These are phyloP conservation scores for Ceratobasidium theobromae DNA, from an alignment of 1,284 basidiomycete genomes.

Conservation along the genomic window DNA sequence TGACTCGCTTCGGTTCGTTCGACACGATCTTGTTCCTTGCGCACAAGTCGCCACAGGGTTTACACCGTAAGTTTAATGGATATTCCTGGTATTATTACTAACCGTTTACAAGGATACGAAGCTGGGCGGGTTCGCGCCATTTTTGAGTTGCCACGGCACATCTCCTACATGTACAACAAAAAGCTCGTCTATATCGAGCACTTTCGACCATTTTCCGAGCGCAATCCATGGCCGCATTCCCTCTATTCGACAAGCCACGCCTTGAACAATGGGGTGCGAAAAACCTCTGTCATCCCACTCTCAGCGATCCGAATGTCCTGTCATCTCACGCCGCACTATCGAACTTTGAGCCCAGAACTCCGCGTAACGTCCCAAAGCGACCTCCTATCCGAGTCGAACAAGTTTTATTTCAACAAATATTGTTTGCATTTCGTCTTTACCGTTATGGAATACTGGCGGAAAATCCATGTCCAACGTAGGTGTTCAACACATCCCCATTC, in stretches of 20 bases:
- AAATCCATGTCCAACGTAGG: too few species aligned
- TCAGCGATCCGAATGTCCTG: not conserved
- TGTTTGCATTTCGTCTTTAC: not conserved
- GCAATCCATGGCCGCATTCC: not conserved
- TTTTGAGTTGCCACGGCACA: not conserved
- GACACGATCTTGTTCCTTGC: not conserved
- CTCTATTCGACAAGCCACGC: not conserved
- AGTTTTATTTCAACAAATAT: not conserved
- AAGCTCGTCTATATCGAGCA: not conserved
- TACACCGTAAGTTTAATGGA: not conserved
- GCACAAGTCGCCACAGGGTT: not conserved
- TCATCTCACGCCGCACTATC: not conserved
- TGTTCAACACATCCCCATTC: too few species aligned
- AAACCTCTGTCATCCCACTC: not conserved
- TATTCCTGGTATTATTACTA: not conserved
- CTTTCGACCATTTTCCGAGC: not conserved
- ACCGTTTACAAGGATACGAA: not conserved
- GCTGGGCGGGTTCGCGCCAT: conserved; percentile 4
- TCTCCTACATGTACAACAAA: not conserved
- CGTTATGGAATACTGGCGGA: conserved; percentile 9
- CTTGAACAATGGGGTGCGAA: not conserved
- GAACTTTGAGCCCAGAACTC: not conserved
- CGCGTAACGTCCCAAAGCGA: not conserved
- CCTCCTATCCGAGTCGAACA: not conserved
- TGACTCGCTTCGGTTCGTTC: not conserved